Evolutionary conservation across 1,284 basidiomycete genomes (phyloP), one percentile per base, ranked within the genome.

Genomic region (Paramarasmius palmivorus): DNA sequence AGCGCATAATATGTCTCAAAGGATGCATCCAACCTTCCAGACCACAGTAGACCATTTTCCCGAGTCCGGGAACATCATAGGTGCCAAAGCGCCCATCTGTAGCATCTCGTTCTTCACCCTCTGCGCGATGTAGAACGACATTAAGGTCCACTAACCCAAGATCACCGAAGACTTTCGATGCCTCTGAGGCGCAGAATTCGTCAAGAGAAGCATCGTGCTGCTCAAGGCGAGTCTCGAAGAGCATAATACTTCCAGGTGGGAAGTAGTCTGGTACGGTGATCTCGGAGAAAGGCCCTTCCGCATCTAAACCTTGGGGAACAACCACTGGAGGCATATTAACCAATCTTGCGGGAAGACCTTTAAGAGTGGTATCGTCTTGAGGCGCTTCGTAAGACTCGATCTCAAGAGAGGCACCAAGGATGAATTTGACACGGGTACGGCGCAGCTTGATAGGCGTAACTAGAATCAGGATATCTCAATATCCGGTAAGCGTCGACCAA

Each of bases 1-100:
- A 82, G 57, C 78, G 76, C 82, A 95, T 94, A 65, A 97, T 84
- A 56, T 86, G 82, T 38, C 83, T 78, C 50, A 98, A 73, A 0
- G 87, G 86, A 59, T 89, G 84, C 93, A 98, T 97, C 93, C 94
- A 98, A 1, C 95, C 95, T 68, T 98, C 93, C 48, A 98, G 70
- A 25, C 95, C 95, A 64, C 93, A 97, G 70, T 96, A 98, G 10
- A 83, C 84, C 64, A 94, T 73, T 52, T 80, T 79, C 0, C 90
- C 92, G 34, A 85, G 68, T 25, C 79, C 82, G 9, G 93, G 90
- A 29, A 98, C 73, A 49, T 85, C 78, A 69, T 97, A 98, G 1
- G 77, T 81, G 4, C 95, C 94, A 65, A 84, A 83, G 57, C 79
- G 73, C 1, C 86, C 85, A 6, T 65, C 70, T 14, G 92, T 95